Evolutionary conservation across 176 grass and related monocot genomes (phyloP), one percentile per base, ranked within the genome.

Genomic region (Aegilops longissima): DNA sequence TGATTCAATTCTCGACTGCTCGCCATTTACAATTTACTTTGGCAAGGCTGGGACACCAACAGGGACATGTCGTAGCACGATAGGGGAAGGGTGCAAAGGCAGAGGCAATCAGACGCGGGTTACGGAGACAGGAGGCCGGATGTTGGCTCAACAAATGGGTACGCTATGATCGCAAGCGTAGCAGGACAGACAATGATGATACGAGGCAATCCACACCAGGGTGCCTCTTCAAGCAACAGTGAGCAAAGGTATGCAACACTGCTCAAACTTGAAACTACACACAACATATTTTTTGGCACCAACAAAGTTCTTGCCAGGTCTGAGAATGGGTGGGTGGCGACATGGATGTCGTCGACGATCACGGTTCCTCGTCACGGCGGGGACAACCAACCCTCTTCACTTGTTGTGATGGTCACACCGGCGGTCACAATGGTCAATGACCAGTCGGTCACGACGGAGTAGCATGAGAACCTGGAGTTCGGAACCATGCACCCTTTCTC

Each of bases 401-500:
- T 66, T 11, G 25, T 35, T 4, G 11, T 14, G 7, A n/a, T 31
- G 31, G 31, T 69, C 66, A 66, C 20, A 12, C 10, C 69, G 6
- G 21, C 51, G 3, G 17, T 14, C 4, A 33, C 14, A 34, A 14
- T 24, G 20, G 58, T 65, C 74, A 76, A 29, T n/a, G 11, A 6
- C 69, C 16, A 58, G 66, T 4, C 3, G 0, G 66, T 79, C 74
- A 69, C 66, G 25, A 5, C 14, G 8, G 18, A 11, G 36, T 49
- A 14, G 45, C 45, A 5, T 14, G 20, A 18, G 20, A 61, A 35
- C 66, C 6, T 90, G 13, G 83, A 90, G 45, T 90, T 89, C 20
- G 86, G 94, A 70, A 90, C 88, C 23, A 40, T 92, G 4, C 86
- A 61, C 14, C 85, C 90, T 79, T 69, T 88, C 85, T 74, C 75